These are phyloP conservation scores for Globisporangium cylindrosporum DNA, from an alignment of 352 stramenopile genomes.

Conservation along the genomic window DNA sequence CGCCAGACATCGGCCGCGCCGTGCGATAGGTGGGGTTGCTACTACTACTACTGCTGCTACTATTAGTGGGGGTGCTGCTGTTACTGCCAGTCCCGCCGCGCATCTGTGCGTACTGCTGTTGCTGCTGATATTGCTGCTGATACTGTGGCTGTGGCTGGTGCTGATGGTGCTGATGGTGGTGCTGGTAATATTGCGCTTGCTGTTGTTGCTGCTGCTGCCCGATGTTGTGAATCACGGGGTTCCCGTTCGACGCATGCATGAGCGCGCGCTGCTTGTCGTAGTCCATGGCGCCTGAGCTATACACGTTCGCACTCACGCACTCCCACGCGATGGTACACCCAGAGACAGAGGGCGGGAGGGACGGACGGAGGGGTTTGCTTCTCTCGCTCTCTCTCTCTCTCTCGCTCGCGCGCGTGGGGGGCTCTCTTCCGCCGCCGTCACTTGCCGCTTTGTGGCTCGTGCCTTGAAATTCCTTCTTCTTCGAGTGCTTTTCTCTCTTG, in stretches of 20 bases:
- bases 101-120: slow-evolving; percentile 6
- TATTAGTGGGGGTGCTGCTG: neutral
- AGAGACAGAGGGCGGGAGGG: neutral
- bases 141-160: neutral
- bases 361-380: neutral
- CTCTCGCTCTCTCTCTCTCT: neutral
- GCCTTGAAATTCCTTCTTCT: neutral
- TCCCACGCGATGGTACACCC: neutral
- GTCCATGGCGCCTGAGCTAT: slow-evolving; percentile 12
- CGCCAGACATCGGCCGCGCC: neutral
- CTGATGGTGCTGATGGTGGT: neutral
- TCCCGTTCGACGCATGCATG: slow-evolving; percentile 12
- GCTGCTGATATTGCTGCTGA: slow-evolving; percentile 1
- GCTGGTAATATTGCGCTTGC: neutral
- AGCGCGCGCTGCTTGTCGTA: slow-evolving; percentile 23
- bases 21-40: neutral
- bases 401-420: neutral
- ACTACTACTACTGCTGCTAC: neutral
- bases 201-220: slow-evolving; percentile 4
- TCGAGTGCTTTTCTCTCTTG: neutral
- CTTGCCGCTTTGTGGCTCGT: neutral
- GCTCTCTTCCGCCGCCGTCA: slow-evolving; percentile 2
- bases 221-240: slow-evolving; percentile 1
- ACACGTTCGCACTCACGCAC: neutral
- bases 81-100: slow-evolving; percentile 3